A percentile compares a stretch with the other conserved stretches of the same genome.
These are phyloP conservation scores for Linnemannia schmuckeri DNA, from an alignment of 192 early-diverging fungal species.

Conservation along the genomic window DNA sequence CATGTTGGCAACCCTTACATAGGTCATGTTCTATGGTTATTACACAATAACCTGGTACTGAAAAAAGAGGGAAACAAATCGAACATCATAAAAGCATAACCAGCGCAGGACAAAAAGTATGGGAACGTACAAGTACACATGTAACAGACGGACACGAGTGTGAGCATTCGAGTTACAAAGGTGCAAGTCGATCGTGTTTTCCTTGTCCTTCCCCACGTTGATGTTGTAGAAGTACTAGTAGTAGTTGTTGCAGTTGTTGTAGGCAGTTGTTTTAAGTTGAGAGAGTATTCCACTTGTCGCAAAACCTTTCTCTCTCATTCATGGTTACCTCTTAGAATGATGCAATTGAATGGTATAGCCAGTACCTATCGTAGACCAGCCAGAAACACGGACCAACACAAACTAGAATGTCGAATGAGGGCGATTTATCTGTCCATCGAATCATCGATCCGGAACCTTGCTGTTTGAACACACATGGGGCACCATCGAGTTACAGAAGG, in stretches of 20 bases:
- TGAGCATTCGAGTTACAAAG: background rate
- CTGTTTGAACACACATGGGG: background rate
- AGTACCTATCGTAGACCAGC: background rate
- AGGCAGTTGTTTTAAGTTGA: background rate
- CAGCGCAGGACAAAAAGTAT: background rate
- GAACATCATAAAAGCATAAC: background rate
- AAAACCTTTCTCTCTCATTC: background rate
- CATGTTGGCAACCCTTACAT: background rate
- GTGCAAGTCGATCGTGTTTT: background rate
- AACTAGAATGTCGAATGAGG: background rate
- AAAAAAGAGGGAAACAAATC: background rate
- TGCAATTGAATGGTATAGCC: background rate
- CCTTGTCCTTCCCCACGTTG: background rate
- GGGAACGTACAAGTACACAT: background rate
- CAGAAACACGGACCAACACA: background rate
- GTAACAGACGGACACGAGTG: background rate
- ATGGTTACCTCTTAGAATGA: background rate
- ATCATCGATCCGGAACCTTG: conserved; percentile 3
- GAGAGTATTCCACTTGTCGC: background rate
- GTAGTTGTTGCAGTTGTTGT: background rate
- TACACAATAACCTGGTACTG: background rate
- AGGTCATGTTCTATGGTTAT: background rate
- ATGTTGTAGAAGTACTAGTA: background rate
- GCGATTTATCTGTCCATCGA: background rate
- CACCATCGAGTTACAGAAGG: too few relatives aligned